Evolutionary conservation across 352 stramenopile genomes (phyloP).

Genomic region (Nothophytophthora sp.): DNA sequence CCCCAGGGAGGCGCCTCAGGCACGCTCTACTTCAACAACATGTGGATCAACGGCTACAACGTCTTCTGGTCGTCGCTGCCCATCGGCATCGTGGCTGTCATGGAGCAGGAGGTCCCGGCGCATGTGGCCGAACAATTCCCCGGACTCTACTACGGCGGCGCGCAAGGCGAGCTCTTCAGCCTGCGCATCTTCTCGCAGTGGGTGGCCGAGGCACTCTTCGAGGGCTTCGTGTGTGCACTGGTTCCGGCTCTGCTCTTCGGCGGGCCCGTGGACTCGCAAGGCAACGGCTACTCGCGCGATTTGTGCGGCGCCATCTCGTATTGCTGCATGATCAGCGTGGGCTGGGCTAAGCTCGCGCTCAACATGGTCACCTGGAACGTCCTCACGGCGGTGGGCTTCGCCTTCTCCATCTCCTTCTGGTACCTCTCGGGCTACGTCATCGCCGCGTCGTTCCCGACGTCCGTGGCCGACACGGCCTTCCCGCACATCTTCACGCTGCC

Average conservation of each 20-base stretch:
- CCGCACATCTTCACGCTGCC: slow-evolving; percentile 71
- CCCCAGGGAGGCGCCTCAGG: slow-evolving; percentile 62
- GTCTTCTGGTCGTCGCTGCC: slow-evolving; percentile 95
- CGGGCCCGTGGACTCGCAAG: slow-evolving; percentile 53
- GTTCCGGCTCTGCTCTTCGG: slow-evolving; percentile 65
- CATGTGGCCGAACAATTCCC: slow-evolving; percentile 77
- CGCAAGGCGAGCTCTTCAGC: slow-evolving; percentile 83
- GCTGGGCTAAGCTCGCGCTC: slow-evolving; percentile 77
- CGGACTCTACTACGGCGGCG: slow-evolving; percentile 77
- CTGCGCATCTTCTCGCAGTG: slow-evolving; percentile 78
- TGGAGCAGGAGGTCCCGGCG: slow-evolving; percentile 82
- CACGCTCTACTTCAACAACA: slow-evolving; percentile 89
- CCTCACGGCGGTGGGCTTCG: slow-evolving; percentile 56
- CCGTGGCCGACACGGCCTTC: slow-evolving; percentile 71
- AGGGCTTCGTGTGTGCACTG: slow-evolving; percentile 71
- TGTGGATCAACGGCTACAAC: slow-evolving; percentile 96
- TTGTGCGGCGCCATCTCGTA: slow-evolving; percentile 77
- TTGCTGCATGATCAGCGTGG: slow-evolving; percentile 79
- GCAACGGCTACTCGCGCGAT: slow-evolving; percentile 65
- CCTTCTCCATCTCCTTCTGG: slow-evolving; percentile 74
- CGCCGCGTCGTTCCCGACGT: slow-evolving; percentile 50
- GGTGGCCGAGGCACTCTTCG: slow-evolving; percentile 81
- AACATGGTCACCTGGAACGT: slow-evolving; percentile 87
- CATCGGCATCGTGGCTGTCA: slow-evolving; percentile 81
- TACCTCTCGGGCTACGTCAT: slow-evolving; percentile 70